Base-by-base conservation (phyloP, 1,284 basidiomycete species). In the Fomitopsis betulina region DNA sequence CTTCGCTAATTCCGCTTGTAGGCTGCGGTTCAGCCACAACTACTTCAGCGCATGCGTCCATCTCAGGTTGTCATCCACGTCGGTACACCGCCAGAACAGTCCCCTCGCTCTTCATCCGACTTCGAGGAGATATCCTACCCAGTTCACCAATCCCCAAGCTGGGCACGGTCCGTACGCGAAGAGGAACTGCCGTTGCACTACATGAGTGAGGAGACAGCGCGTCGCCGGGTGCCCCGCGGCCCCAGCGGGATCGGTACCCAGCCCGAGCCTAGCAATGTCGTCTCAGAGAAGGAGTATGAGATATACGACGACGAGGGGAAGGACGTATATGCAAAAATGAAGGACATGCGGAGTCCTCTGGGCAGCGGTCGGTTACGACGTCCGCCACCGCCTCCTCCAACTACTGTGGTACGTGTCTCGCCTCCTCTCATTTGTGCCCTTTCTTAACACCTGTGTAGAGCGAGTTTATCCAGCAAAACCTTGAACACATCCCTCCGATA, bases 401-500 rank as follows among this genome's bases (percentile, higher is more conserved):
- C 87, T 12, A 85, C 82, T 45, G 76, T 91, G 57, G 89, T 91
- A 73, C 68, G 87, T 73, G 42, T 51, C 55, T 38, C 51, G 15
- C n/a, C 49, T 37, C 59, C 56, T 33, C 55, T 23, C 10, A 15
- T n/a, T 23, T 62, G 47, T 38, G 19, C 40, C 39, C 17, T 39
- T 33, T 52, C 57, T 37, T 38, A 52, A 32, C 54, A 54, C 58
- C 32, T 33, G 38, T 56, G 17, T 65, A 93, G 92, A 76, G 79
- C 67, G 93, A 94, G 68, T 88, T 93, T 72, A 72, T 93, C 60
- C 75, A 85, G 52, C 91, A 95, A 76, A 92, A 95, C 74, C 78
- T 87, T 59, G 92, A 94, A 68, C 85, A 92, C 68, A 76, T 96
- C 60, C 85, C 90, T 17, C 88, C 94, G 4, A 82, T 87, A 57